Conservation (phyloP, 2,329 filamentous ascomycete species). For the Hymenoscyphus fructigenus region DNA sequence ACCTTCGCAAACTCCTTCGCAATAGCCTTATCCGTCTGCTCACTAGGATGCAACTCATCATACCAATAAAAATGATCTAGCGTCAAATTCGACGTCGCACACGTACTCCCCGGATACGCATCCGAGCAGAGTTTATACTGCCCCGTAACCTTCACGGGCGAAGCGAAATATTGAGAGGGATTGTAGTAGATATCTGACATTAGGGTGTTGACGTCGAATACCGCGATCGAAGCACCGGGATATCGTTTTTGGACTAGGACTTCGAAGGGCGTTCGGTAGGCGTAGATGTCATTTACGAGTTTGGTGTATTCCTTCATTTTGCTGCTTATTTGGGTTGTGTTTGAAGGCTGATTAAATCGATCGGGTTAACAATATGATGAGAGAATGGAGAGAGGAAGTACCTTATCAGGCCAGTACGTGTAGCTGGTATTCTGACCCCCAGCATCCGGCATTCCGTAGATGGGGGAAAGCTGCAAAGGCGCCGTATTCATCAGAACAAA, state of each 20-base stretch:
- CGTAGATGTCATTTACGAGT: constrained; percentile 49
- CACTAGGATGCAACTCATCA: constrained; percentile 71
- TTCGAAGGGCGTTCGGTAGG: constrained; percentile 51
- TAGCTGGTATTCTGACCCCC: constrained; percentile 43
- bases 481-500: constrained; percentile 72
- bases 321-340: constrained; percentile 46
- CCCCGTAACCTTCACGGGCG: constrained; percentile 61
- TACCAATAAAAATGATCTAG: constrained; percentile 69
- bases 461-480: constrained; percentile 65
- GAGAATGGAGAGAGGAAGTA: constrained; percentile 10
- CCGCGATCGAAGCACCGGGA: constrained; percentile 59
- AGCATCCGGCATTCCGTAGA: constrained; percentile 55
- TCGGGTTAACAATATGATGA: constrained; percentile 26
- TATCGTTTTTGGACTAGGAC: constrained; percentile 46
- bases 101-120: constrained; percentile 33
- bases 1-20: constrained; percentile 57
- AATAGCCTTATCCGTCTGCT: constrained; percentile 58
- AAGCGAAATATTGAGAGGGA: constrained; percentile 60
- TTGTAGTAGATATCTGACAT: constrained; percentile 64
- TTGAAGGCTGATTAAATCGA: constrained; percentile 44
- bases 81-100: constrained; percentile 39
- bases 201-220: constrained; percentile 67
- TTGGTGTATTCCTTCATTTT: constrained; percentile 53
- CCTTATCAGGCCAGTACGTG: constrained; percentile 45
- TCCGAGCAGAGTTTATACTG: constrained; percentile 54